phyloP scores from a whole-genome alignment of 805 yeast species.

The Suhomyces sp. region DNA sequence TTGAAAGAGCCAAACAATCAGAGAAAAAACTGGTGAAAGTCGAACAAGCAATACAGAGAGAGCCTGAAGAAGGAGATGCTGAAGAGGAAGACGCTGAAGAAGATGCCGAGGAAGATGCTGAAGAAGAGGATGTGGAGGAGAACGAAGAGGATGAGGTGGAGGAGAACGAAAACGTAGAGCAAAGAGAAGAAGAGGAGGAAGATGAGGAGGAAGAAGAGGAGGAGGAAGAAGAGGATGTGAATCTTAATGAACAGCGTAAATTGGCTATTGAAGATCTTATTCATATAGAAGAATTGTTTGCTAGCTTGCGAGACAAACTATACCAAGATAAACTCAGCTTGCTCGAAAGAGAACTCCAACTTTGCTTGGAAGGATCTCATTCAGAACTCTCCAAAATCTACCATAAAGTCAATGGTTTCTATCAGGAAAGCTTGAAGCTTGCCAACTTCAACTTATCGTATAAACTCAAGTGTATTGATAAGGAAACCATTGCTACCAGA shows the following conservation, averaged over 20 bases:
- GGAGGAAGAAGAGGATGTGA: slow-evolving; percentile 10
- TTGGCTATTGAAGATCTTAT: slow-evolving; percentile 72
- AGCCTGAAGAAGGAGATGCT: slow-evolving; percentile 35
- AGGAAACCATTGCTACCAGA: slow-evolving; percentile 76
- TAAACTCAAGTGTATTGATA: slow-evolving; percentile 71
- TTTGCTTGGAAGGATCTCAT: slow-evolving; percentile 87
- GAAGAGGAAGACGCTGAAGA: slow-evolving; percentile 11
- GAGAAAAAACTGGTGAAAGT: neutral
- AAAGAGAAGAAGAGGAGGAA: slow-evolving; percentile 9
- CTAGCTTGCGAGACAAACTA: slow-evolving; percentile 75
- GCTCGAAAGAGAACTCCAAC: slow-evolving; percentile 76
- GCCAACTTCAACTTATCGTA: slow-evolving; percentile 48
- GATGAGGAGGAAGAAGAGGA: slow-evolving; percentile 7
- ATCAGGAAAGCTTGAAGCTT: slow-evolving; percentile 61
- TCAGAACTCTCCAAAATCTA: slow-evolving; percentile 80
- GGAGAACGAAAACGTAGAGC: slow-evolving; percentile 10
- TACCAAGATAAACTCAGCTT: slow-evolving; percentile 79
- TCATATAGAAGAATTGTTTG: slow-evolving; percentile 82
- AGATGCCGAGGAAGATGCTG: neutral
- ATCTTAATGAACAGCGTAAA: slow-evolving; percentile 44
- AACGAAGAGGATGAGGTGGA: slow-evolving; percentile 6
- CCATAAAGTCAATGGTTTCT: slow-evolving; percentile 66
- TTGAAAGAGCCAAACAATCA: neutral
- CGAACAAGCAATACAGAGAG: no score
- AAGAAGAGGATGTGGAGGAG: slow-evolving; percentile 9